Percentiles rank a stretch among this genome's conserved stretches.
Conservation (phyloP, 2,329 filamentous ascomycete species). For the Ophiostoma triangulosporum region DNA sequence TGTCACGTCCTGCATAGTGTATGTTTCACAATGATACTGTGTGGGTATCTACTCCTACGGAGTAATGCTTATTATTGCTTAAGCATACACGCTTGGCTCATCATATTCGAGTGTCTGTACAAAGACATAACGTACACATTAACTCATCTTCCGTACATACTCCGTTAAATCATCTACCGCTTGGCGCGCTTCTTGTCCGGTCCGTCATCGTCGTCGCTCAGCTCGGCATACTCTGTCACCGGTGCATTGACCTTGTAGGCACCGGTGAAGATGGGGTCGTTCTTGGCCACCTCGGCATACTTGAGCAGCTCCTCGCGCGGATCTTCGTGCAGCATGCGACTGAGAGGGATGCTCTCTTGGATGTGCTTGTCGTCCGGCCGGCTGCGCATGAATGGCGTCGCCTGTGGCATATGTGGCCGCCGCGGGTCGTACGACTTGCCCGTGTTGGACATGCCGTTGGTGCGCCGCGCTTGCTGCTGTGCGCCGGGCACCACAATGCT, state of each 20-base stretch:
- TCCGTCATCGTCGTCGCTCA: constrained; percentile 65
- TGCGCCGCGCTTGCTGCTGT: constrained; percentile 30
- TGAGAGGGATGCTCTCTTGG: constrained; percentile 74
- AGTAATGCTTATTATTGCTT: too few species aligned
- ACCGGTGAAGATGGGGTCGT: constrained; percentile 86
- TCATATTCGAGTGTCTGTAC: too few species aligned
- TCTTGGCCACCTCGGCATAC: constrained; percentile 86
- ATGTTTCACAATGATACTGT: neutral
- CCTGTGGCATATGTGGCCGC: constrained; percentile 68
- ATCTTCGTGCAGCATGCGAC: constrained; percentile 90
- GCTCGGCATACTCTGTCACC: constrained; percentile 75
- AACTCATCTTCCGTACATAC: neutral
- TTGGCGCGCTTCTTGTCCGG: constrained; percentile 51
- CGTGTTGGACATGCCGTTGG: constrained; percentile 59
- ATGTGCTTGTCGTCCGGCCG: constrained; percentile 87
- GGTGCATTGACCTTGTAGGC: constrained; percentile 90
- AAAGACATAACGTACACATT: too few species aligned
- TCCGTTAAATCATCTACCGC: constrained; percentile 23
- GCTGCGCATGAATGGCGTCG: constrained; percentile 81
- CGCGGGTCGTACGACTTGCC: constrained; percentile 67
- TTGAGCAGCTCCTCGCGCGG: constrained; percentile 86
- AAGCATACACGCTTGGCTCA: too few species aligned
- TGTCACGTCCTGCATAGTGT: neutral
- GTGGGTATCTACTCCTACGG: too few species aligned
- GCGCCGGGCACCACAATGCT: constrained; percentile 60